Evolutionary conservation across 352 stramenopile genomes (phyloP), one percentile per base, ranked within the genome.

Genomic region (Globisporangium nagaii): DNA sequence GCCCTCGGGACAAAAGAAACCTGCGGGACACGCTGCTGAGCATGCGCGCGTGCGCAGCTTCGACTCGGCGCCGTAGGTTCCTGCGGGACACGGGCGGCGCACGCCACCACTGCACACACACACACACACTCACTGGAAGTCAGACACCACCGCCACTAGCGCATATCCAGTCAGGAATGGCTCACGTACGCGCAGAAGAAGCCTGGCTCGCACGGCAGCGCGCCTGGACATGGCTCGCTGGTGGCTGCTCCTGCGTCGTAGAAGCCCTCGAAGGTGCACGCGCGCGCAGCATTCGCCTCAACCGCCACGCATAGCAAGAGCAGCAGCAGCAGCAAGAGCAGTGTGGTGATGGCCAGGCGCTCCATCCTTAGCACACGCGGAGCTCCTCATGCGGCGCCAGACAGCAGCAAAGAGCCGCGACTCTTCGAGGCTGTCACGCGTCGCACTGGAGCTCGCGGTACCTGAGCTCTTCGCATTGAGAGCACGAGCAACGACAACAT

Each of bases 151-250:
- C n/a, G n/a, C n/a, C n/a, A n/a, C n/a, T n/a, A n/a, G n/a, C n/a
- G n/a, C n/a, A n/a, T n/a, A n/a, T n/a, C n/a, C n/a, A n/a, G n/a
- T n/a, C n/a, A n/a, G n/a, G n/a, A n/a, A n/a, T n/a, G n/a, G n/a
- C n/a, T n/a, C n/a, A 37, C 76, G 31, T 78, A 80, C 77, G 71
- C 75, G 78, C 77, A 88, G 57, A 73, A 88, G 66, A 68, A 86
- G 32, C 77, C 77, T 13, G 58, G 57, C 3, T 73, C 56, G 51
- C 78, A 88, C 0, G 63, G 60, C 22, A 82, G 34, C 0, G 48
- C 36, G 8, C 62, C 71, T 2, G 68, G 71, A 49, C 75, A 86
- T 25, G 73, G 73, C 31, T 60, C 50, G 20, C 58, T 63, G 6
- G 73, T 86, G 4, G 59, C 62, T 10, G 71, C 68, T 45, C 64